Base-by-base conservation (phyloP, 306 rosid genomes). In the Trifolium fragiferum region DNA sequence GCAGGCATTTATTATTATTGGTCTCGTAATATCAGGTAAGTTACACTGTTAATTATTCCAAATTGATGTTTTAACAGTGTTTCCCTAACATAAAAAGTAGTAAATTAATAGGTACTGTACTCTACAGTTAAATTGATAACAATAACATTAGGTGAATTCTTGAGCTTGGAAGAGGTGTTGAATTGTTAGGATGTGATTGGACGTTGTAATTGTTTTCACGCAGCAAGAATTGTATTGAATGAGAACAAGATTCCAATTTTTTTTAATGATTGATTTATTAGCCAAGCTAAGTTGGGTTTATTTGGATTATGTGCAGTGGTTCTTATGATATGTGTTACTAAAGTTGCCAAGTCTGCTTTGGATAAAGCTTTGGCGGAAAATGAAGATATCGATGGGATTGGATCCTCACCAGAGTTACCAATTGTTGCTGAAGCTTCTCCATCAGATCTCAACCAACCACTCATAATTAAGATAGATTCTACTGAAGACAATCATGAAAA, bases 281-380 rank as follows among this genome's bases (percentile, higher is more conserved):
- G 9, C 40, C 37, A 37, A 37, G 9, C 40, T 46, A 70, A 68
- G 20, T 21, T 73, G 20, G 69, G 41, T 64, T 71, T 13, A 69
- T 78, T 75, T 66, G 76, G 81, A 68, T 76, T 82, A 33, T 83
- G 73, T 79, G 87, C 97, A 94, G 99, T 84, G 82, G 64, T 94
- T 83, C 85, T 92, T 64, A 87, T 94, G 77, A 33, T 87, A 70
- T 86, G 92, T 61, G 92, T 94, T 13, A 94, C 92, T 5, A 92
- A 70, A 88, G 90, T 92, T 49, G 99, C 97, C 66, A 94, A 88
- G 88, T 61, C 89, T 40, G 94, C 99, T 38, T 80, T 94, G 78
- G 96, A 92, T 23, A 90, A 92, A 87, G 97, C 99, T 66, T 83
- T 94, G 84, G 96, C 95, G 12, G 99, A 92, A 85, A 86, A 83